Conservation (phyloP, 805 yeast genomes). For the Huiozyma sinensis region DNA sequence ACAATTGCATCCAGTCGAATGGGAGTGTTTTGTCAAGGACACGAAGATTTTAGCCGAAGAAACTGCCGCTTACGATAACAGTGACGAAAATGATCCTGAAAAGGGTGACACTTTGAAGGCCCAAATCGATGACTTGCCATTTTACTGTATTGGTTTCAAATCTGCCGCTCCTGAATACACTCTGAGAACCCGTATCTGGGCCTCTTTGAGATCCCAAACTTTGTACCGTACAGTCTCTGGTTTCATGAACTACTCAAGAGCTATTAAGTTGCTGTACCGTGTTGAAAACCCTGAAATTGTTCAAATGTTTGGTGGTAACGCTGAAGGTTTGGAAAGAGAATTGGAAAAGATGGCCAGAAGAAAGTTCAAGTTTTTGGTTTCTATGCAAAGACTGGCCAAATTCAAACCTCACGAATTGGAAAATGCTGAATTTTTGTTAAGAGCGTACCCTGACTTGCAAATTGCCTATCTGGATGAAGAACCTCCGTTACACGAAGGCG, state of each 20-base stretch:
- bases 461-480: constrained; percentile 94
- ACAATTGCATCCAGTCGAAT: constrained; percentile 91
- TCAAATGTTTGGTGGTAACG: constrained; percentile 97
- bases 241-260: constrained; percentile 96
- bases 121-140: constrained; percentile 85
- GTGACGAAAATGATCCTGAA: constrained; percentile 33
- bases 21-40: constrained; percentile 96
- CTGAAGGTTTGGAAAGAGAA: constrained; percentile 92
- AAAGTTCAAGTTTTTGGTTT: constrained; percentile 69
- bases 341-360: constrained; percentile 82
- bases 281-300: constrained; percentile 93
- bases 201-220: constrained; percentile 93
- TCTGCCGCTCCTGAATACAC: constrained; percentile 96
- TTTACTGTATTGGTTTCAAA: constrained; percentile 94
- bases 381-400: constrained; percentile 74
- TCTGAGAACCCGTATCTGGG: constrained; percentile 96
- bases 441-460: constrained; percentile 77
- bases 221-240: constrained; percentile 95
- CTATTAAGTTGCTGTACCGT: constrained; percentile 84
- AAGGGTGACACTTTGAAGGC: constrained; percentile 63
- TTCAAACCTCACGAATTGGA: constrained; percentile 67
- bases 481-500: constrained; percentile 62
- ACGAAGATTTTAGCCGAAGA: constrained; percentile 93
- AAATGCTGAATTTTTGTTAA: constrained; percentile 67
- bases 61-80: constrained; percentile 58